A percentile compares a stretch with the other conserved stretches of the same genome.
phyloP scores from a whole-genome alignment of 768 basidiomycete species.

The Agrocybe praecox region DNA sequence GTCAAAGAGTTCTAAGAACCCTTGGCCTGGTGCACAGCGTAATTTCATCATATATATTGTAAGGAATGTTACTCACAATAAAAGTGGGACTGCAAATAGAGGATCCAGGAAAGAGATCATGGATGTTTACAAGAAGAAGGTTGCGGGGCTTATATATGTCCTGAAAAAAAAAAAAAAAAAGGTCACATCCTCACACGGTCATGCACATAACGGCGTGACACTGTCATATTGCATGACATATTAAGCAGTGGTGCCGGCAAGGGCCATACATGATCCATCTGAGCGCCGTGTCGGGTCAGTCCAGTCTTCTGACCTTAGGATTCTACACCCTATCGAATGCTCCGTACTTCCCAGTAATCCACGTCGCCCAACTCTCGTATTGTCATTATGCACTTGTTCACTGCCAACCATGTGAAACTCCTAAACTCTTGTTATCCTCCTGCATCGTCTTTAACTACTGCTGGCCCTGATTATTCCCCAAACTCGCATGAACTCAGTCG shows the following conservation, averaged over 20 bases:
- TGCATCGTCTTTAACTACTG: constrained; percentile 67
- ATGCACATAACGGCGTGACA: background rate
- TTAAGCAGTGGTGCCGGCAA: background rate
- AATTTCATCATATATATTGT: constrained; percentile 40
- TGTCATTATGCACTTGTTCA: constrained; percentile 68
- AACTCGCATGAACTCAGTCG: constrained; percentile 86
- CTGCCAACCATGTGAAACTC: constrained; percentile 82
- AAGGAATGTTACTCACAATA: constrained; percentile 23
- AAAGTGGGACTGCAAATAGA: background rate
- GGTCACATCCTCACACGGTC: background rate
- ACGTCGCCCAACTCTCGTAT: constrained; percentile 4
- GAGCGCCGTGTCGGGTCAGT: background rate
- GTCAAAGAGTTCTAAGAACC: constrained; percentile 38
- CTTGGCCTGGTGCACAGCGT: constrained; percentile 67
- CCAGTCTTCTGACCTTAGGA: too few relatives aligned
- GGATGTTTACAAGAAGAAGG: background rate
- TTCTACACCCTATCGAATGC: too few relatives aligned
- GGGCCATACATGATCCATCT: background rate
- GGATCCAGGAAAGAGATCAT: constrained; percentile 6
- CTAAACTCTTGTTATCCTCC: constrained; percentile 88
- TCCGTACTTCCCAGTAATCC: constrained; percentile 1
- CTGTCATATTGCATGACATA: background rate
- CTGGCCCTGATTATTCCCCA: constrained; percentile 77
- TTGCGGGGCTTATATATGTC: background rate
- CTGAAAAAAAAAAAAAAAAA: background rate